These are phyloP conservation scores for Coffea humblotiana DNA, from an alignment of 305 asterid species.

Conservation along the genomic window DNA sequence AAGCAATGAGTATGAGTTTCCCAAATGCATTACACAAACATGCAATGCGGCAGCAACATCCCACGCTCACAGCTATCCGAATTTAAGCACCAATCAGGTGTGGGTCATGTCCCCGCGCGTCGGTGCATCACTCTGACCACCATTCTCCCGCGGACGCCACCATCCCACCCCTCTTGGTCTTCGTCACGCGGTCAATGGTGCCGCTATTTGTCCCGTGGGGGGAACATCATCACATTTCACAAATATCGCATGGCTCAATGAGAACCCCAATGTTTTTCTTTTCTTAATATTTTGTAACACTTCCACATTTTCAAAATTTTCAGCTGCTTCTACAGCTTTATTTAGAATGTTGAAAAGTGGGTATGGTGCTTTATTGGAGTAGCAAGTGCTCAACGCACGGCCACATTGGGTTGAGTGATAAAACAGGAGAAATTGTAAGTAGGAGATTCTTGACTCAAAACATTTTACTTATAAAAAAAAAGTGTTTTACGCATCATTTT, in stretches of 20 bases:
- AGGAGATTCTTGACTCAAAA: no score
- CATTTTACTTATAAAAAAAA: no score
- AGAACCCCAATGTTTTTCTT: not conserved
- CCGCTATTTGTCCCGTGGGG: no score
- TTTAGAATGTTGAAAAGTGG: no score
- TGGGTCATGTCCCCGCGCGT: constrained; percentile 31
- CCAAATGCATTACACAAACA: not conserved
- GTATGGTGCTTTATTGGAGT: no score
- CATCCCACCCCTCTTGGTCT: not conserved
- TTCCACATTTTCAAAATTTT: no score
- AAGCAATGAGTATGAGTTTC: constrained; percentile 1
- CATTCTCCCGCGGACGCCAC: constrained; percentile 6
- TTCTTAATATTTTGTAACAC: not conserved
- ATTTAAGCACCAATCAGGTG: constrained; percentile 26
- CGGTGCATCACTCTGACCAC: constrained; percentile 21
- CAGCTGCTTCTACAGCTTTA: not conserved
- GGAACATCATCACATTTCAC: not conserved
- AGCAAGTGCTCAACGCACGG: no score
- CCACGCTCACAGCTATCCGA: constrained; percentile 12
- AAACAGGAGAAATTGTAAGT: no score
- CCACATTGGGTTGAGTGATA: no score
- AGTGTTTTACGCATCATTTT: no score
- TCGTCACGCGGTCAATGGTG: not conserved
- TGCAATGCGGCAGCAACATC: not conserved
- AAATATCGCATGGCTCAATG: not conserved